phyloP scores from a whole-genome alignment of 257 asterid genomes.

The Scutellaria baicalensis region DNA sequence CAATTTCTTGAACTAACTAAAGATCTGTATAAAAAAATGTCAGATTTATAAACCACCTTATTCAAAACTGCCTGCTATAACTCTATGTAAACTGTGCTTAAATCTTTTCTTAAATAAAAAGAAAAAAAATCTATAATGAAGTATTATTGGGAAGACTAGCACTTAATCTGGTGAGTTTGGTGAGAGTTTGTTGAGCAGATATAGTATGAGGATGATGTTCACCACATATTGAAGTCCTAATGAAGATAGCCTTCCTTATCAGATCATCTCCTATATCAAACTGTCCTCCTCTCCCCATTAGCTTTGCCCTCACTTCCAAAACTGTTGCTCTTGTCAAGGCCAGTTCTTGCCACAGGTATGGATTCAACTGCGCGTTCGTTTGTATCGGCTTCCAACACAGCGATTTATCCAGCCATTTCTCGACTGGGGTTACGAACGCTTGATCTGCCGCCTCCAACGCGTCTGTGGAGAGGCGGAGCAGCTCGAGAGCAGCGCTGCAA shows the following conservation, averaged over 20 bases:
- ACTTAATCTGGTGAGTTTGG: conserved; percentile 68
- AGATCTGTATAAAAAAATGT: too few relatives aligned
- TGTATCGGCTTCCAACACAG: conserved; percentile 69
- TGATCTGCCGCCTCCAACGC: conserved; percentile 78
- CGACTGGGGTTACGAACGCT: conserved; percentile 68
- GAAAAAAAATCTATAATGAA: conserved; percentile 35
- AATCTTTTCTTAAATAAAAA: not conserved
- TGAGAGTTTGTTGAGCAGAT: conserved; percentile 78
- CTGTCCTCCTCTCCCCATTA: conserved; percentile 84
- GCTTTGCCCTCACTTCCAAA: conserved; percentile 79
- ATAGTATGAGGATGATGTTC: conserved; percentile 82
- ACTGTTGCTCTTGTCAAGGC: conserved; percentile 78
- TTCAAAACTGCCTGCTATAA: conserved; percentile 4
- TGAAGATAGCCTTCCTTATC: conserved; percentile 69
- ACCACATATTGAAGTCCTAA: conserved; percentile 76
- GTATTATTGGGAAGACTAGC: conserved; percentile 56
- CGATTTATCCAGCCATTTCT: conserved; percentile 69
- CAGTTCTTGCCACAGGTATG: conserved; percentile 85
- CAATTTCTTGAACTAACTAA: too few relatives aligned
- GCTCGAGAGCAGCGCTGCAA: conserved; percentile 65
- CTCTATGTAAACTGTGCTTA: conserved; percentile 19
- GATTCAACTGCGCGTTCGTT: conserved; percentile 80
- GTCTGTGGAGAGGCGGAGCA: conserved; percentile 75
- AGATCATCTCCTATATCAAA: conserved; percentile 78
- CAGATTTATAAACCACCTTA: conserved; percentile 3